Conservation (phyloP, 306 rosid species). For the Sesbania bispinosa region DNA sequence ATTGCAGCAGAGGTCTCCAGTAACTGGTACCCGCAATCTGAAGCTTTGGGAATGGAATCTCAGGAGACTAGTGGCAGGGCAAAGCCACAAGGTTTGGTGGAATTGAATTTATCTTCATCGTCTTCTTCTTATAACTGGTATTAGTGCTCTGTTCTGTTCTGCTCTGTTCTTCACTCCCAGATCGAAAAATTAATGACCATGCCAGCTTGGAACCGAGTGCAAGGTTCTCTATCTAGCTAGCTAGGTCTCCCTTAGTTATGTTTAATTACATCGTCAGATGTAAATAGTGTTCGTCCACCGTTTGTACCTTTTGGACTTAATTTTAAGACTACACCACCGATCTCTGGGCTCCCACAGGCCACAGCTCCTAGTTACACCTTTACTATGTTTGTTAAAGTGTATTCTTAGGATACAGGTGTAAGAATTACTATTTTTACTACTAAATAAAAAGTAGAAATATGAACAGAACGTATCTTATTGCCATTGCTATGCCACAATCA, state of each 20-base stretch:
- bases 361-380: neutral
- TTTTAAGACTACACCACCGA: neutral
- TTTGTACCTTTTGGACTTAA: neutral
- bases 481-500: neutral
- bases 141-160: too few relatives aligned
- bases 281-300: neutral
- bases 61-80: neutral
- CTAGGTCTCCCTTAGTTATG: neutral
- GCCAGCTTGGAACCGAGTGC: conserved; percentile 28
- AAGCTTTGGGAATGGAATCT: neutral
- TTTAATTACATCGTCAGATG: neutral
- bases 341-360: neutral
- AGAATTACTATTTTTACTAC: too few relatives aligned
- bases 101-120: conserved; percentile 46
- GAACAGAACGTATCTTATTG: neutral
- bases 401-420: too few relatives aligned
- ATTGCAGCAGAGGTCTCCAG: neutral
- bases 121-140: conserved; percentile 50
- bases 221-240: neutral
- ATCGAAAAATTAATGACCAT: conserved; percentile 18
- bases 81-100: conserved; percentile 22
- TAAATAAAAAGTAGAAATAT: neutral
- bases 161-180: conserved; percentile 35
- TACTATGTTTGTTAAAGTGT: too few relatives aligned
- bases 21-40: conserved; percentile 34